Evolutionary conservation across 108 stramenopile species (phyloP).

Genomic region (Parmales sp.): DNA sequence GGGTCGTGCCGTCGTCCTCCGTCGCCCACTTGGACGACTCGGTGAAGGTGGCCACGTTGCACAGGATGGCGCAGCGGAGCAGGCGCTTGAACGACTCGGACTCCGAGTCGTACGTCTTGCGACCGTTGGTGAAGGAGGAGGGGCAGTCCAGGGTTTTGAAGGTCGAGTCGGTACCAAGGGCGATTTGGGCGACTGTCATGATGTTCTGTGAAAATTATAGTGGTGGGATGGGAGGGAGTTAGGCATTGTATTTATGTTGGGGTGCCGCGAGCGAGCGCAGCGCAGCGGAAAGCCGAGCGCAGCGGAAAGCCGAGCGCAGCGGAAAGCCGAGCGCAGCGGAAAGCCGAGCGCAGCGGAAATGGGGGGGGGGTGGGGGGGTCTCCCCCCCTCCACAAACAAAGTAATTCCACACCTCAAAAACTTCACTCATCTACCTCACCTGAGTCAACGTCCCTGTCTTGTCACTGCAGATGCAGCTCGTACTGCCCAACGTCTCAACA

Average conservation of each 20-base stretch:
- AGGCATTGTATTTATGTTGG: too few relatives aligned
- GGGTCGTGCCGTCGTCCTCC: conserved; percentile 10
- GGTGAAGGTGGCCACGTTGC: conserved; percentile 25
- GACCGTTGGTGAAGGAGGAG: conserved; percentile 21
- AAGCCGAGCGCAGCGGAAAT: too few relatives aligned
- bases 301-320: too few relatives aligned
- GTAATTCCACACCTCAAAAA: too few relatives aligned
- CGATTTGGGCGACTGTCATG: conserved; percentile 57
- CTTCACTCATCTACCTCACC: too few relatives aligned
- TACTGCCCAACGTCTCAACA: conserved; percentile 91
- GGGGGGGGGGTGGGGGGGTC: too few relatives aligned
- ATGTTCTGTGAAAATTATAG: conserved; percentile 53
- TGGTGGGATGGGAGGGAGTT: too few relatives aligned
- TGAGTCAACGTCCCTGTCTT: conserved; percentile 98
- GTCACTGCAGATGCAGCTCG: conserved; percentile 89
- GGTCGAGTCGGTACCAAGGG: conserved; percentile 16
- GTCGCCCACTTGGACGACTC: conserved; percentile 9
- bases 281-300: too few relatives aligned
- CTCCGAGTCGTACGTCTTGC: conserved; percentile 16
- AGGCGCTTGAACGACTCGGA: conserved; percentile 25
- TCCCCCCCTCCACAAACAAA: too few relatives aligned
- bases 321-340: too few relatives aligned
- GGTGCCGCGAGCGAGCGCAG: too few relatives aligned
- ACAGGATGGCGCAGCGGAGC: conserved; percentile 17
- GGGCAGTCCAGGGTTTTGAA: conserved; percentile 19